These are phyloP conservation scores for Exophiala aquamarina DNA, from an alignment of 2,329 filamentous ascomycete genomes.

Conservation along the genomic window DNA sequence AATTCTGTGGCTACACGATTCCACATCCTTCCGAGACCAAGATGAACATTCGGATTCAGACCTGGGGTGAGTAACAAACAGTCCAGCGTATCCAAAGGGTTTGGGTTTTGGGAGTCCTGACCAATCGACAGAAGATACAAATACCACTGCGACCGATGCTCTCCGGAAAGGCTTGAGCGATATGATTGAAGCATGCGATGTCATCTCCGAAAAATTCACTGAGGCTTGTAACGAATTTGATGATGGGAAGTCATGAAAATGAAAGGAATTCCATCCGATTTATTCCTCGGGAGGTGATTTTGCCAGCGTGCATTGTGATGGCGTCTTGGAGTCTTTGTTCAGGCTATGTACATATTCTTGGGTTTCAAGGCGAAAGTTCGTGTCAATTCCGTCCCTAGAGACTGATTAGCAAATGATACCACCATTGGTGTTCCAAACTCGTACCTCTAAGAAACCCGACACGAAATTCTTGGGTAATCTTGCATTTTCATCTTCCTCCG, in stretches of 20 bases:
- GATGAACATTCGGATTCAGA: constrained; percentile 98
- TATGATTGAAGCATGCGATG: constrained; percentile 87
- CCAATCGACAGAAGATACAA: constrained; percentile 23
- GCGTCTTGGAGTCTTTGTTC: constrained; percentile 15
- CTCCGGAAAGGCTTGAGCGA: constrained; percentile 88
- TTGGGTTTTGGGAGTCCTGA: constrained; percentile 5
- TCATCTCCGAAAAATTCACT: constrained; percentile 87
- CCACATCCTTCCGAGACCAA: constrained; percentile 93
- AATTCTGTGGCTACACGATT: constrained; percentile 98
- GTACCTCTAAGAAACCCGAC: constrained; percentile 88
- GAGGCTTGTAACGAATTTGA: constrained; percentile 64
- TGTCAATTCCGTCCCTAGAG: constrained; percentile 20
- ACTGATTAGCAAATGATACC: neutral
- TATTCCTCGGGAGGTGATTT: no score
- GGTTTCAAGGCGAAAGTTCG: neutral
- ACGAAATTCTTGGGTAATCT: constrained; percentile 88
- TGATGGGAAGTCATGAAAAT: constrained; percentile 35
- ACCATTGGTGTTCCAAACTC: constrained; percentile 30
- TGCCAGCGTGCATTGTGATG: constrained; percentile 10
- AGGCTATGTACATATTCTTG: constrained; percentile 28
- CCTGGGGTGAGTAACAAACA: constrained; percentile 69
- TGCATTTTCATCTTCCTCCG: constrained; percentile 74
- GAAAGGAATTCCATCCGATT: no score
- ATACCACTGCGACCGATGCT: constrained; percentile 75
- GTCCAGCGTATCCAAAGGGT: neutral